These are phyloP conservation scores for Saturnispora bothae DNA, from an alignment of 805 yeast species.

Conservation along the genomic window DNA sequence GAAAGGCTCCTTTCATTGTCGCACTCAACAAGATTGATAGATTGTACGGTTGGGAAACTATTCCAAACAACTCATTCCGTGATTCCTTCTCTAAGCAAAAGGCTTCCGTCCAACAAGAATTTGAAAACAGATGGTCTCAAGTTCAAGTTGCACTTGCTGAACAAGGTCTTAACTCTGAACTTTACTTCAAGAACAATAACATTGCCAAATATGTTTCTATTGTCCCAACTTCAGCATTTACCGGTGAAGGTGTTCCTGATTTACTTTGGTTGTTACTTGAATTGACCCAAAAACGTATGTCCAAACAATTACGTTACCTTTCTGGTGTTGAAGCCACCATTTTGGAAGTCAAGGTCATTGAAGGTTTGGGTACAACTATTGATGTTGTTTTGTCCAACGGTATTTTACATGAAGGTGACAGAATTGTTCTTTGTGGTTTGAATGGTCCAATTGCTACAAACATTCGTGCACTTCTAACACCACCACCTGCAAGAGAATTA, in stretches of 20 bases:
- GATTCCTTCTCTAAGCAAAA: conserved; percentile 80
- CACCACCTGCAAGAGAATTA: conserved; percentile 93
- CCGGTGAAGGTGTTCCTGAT: conserved; percentile 99
- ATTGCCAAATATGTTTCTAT: conserved; percentile 88
- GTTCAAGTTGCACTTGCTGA: conserved; percentile 90
- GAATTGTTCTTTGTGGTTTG: conserved; percentile 93
- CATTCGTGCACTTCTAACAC: conserved; percentile 91
- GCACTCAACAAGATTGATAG: conserved; percentile 97
- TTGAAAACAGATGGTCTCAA: conserved; percentile 73
- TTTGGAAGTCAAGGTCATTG: conserved; percentile 94
- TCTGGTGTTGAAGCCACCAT: conserved; percentile 92
- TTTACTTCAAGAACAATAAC: conserved; percentile 91
- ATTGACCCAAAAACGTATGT: conserved; percentile 97
- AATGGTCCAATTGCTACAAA: conserved; percentile 97
- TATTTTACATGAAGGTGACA: conserved; percentile 86
- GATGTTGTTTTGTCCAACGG: conserved; percentile 98
- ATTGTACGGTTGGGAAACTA: conserved; percentile 85
- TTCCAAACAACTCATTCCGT: conserved; percentile 91
- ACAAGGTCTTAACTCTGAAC: conserved; percentile 96
- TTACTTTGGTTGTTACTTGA: conserved; percentile 89
- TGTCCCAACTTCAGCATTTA: conserved; percentile 97
- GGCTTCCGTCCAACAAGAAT: conserved; percentile 82
- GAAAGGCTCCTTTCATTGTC: conserved; percentile 96
- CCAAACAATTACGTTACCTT: conserved; percentile 93
- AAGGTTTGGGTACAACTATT: conserved; percentile 97